Base-by-base conservation (phyloP, 345 rosid genomes). In the Mallotus nudiflorus region DNA sequence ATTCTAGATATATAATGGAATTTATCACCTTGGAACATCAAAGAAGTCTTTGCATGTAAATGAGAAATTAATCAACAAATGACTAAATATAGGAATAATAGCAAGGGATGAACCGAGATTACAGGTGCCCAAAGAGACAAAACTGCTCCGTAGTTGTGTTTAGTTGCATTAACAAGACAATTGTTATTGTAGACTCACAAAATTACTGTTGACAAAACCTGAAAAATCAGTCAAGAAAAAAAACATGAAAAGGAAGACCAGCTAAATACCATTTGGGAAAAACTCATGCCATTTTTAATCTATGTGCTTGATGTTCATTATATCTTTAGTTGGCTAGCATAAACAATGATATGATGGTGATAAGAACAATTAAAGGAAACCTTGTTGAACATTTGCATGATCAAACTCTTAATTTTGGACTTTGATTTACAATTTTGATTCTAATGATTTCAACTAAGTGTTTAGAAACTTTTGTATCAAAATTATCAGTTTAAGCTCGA, bases 271-370 rank as follows among this genome's bases (percentile, higher is more conserved):
- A 49, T 84, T 22, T 9, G 97, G 98, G 73, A 91, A 88, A 81
- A 94, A 75, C 74, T 94, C 98, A 81, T 91, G 98, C 97, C 98
- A 95, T 65, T 80, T 73, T 63, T 92, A 92, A 67, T 75, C 87
- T 51, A 95, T 79, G 64, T 67, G 84, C 62, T 73, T 81, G 66
- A 95, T 88, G 58, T 54, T 66, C 97, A 95, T 90, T 68, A 95
- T 90, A 68, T 84, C 96, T 72, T 81, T 89, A 12, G 99, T 95
- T 70, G 99, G 99, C 82, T 85, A 24, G 39, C 39, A 11, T 51
- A 50, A 49, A 20, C 37, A 15, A 18, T 39, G 15, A 14, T 1
- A 25, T 55, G 54, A 62, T 18, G 39, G 20, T 24, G 59, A 29
- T 18, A 48, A 25, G 11, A 16, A 46, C 5, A 27, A 1, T 27